Evolutionary conservation across 2,329 filamentous ascomycete genomes (phyloP).

Genomic region (Leptodontidium sp.): DNA sequence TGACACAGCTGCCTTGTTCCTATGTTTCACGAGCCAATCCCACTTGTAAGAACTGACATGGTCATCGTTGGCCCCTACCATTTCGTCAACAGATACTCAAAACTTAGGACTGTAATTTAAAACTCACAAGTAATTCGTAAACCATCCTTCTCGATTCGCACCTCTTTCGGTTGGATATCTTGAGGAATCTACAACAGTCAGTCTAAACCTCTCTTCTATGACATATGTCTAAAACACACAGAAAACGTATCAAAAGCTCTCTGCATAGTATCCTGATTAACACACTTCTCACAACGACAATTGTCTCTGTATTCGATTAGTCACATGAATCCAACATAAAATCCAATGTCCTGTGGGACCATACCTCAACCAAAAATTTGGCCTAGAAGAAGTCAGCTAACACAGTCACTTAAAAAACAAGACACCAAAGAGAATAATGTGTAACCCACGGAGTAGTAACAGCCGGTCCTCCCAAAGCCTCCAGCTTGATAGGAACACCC

Average conservation of each 20-base stretch:
- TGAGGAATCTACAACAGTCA: conserved; percentile 53
- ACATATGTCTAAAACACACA: conserved; percentile 51
- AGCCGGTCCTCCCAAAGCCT: background rate
- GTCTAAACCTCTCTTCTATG: too few relatives aligned
- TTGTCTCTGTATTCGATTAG: conserved; percentile 59
- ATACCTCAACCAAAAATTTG: conserved; percentile 52
- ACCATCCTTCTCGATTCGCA: conserved; percentile 49
- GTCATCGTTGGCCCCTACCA: conserved; percentile 65
- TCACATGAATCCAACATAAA: conserved; percentile 12
- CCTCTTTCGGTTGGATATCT: conserved; percentile 48
- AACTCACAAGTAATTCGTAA: conserved; percentile 60
- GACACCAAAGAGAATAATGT: background rate
- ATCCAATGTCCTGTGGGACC: conserved; percentile 8
- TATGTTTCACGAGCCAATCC: conserved; percentile 64
- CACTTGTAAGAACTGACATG: conserved; percentile 75
- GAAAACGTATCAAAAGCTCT: conserved; percentile 73
- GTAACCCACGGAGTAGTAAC: conserved; percentile 19
- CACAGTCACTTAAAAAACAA: background rate
- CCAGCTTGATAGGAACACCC: conserved; percentile 31
- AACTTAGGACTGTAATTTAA: conserved; percentile 4
- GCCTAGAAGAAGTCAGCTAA: conserved; percentile 42
- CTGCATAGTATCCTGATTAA: conserved; percentile 76
- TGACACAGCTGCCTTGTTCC: conserved; percentile 44
- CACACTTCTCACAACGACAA: conserved; percentile 72
- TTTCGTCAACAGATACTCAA: background rate